These are phyloP conservation scores for Arachnomyces sp. DNA, from an alignment of 2,329 filamentous ascomycete species.

Conservation along the genomic window DNA sequence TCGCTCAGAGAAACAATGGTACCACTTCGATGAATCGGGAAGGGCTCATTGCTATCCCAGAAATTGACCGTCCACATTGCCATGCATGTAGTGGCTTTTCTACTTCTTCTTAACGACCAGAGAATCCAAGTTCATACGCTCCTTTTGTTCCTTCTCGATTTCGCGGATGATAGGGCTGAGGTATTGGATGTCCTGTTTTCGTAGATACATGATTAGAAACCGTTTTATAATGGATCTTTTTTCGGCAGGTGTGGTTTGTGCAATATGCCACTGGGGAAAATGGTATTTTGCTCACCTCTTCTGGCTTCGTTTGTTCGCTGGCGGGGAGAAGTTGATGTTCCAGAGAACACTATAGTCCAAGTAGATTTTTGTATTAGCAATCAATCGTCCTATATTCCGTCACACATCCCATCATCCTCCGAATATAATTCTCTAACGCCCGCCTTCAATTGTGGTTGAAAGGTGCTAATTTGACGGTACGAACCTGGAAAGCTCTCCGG, in stretches of 20 bases:
- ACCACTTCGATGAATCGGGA: neutral
- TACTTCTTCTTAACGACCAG: conserved; percentile 48
- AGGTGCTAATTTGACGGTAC: conserved; percentile 11
- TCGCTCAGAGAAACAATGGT: neutral
- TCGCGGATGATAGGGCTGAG: conserved; percentile 59
- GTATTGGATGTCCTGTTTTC: conserved; percentile 54
- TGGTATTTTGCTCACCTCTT: conserved; percentile 46
- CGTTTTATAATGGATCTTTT: neutral
- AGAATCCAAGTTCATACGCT: conserved; percentile 60
- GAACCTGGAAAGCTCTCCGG: conserved; percentile 84
- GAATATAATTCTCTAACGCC: no score
- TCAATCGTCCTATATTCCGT: conserved; percentile 1
- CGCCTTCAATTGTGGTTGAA: conserved; percentile 3
- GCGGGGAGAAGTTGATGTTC: conserved; percentile 57
- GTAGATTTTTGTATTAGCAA: neutral
- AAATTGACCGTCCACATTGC: neutral
- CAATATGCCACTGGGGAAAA: conserved; percentile 2
- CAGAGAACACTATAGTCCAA: conserved; percentile 49
- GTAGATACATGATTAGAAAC: conserved; percentile 16
- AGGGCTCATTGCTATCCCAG: neutral
- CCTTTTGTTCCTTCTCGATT: conserved; percentile 58
- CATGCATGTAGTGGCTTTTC: neutral
- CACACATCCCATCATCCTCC: neutral
- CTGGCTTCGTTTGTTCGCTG: conserved; percentile 58
- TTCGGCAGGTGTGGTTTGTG: neutral